Percentiles rank a stretch among this genome's conserved stretches.
Conservation (phyloP, 306 rosid genomes). For the Oemleria cerasiformis region DNA sequence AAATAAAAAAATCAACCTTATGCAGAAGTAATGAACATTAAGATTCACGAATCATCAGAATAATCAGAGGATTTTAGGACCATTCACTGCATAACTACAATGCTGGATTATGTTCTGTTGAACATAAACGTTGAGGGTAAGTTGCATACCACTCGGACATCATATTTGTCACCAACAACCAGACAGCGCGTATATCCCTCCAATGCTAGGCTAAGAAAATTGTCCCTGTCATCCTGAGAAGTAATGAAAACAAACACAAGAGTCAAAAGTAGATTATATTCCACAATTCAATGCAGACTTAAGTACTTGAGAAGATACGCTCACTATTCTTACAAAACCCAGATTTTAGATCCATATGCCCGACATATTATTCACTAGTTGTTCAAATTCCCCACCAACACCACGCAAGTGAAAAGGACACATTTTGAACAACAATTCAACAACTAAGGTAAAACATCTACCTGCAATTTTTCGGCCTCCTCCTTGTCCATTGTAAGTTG, state of each 20-base stretch:
- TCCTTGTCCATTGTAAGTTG: conserved; percentile 90
- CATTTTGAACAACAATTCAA: neutral
- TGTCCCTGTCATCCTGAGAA: conserved; percentile 85
- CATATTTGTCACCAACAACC: conserved; percentile 83
- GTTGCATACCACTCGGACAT: conserved; percentile 86
- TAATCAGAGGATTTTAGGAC: neutral
- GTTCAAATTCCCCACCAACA: neutral
- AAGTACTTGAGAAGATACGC: neutral
- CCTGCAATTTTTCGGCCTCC: conserved; percentile 89
- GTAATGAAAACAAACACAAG: neutral
- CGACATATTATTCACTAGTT: neutral
- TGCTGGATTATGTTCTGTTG: neutral
- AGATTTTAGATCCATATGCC: neutral
- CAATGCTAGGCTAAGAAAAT: conserved; percentile 80
- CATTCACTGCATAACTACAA: neutral
- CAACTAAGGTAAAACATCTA: conserved; percentile 26
- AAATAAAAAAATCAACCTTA: neutral
- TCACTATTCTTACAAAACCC: neutral
- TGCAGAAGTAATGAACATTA: neutral
- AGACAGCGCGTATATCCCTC: conserved; percentile 80
- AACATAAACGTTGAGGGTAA: conserved; percentile 19
- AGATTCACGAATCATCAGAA: neutral
- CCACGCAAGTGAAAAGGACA: neutral
- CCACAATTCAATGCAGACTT: neutral
- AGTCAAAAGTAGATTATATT: neutral